phyloP scores from a whole-genome alignment of 23 red algal genomes.

The Gracilariopsis chorda region DNA sequence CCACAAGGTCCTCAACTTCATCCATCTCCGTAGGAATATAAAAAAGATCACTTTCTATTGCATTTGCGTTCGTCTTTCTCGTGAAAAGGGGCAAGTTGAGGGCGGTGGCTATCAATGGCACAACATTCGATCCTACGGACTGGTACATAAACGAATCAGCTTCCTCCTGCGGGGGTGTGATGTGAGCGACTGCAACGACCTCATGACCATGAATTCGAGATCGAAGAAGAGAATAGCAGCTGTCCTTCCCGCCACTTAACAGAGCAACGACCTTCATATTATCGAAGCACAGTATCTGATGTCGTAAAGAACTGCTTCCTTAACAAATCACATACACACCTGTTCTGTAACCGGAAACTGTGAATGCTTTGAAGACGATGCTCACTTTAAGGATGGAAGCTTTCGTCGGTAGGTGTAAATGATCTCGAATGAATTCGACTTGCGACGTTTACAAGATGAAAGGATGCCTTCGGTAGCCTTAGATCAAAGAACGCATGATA shows the following conservation, averaged over 20 bases:
- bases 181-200: constrained; percentile 80
- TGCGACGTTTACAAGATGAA: too few relatives aligned
- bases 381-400: too few relatives aligned
- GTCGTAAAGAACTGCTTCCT: too few relatives aligned
- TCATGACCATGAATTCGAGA: constrained; percentile 67
- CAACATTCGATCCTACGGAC: constrained; percentile 64
- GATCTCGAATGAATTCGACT: too few relatives aligned
- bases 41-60: neutral
- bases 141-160: constrained; percentile 97
- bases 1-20: constrained; percentile 84
- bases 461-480: too few relatives aligned
- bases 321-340: too few relatives aligned
- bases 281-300: too few relatives aligned
- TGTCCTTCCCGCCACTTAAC: constrained; percentile 94
- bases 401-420: too few relatives aligned
- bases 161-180: constrained; percentile 68
- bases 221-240: constrained; percentile 62
- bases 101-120: constrained; percentile 40
- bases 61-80: neutral
- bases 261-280: constrained; percentile 87
- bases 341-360: too few relatives aligned
- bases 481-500: too few relatives aligned
- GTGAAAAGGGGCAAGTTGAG: constrained; percentile 45
- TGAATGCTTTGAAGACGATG: too few relatives aligned
- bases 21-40: constrained; percentile 45